Base-by-base conservation (phyloP, 2,329 filamentous ascomycete genomes). In the Xylariaceae sp. region DNA sequence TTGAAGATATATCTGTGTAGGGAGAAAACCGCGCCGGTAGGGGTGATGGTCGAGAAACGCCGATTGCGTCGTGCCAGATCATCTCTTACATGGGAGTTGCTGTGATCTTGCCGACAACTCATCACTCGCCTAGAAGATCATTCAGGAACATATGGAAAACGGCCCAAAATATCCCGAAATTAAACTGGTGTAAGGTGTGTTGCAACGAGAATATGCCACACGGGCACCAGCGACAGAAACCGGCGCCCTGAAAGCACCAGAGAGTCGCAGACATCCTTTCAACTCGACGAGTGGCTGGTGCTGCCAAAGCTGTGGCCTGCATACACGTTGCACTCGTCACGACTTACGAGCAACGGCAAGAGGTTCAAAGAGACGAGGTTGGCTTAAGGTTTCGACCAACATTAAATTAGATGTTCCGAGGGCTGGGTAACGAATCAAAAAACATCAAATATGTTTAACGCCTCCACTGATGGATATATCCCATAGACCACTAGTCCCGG, bases 1-100 rank as follows among this genome's bases (percentile, higher is more conserved):
- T 39, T 48, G 5, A 41, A 79, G 76, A 47, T 79, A 81, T 54
- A 72, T 81, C 26, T 80, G 74, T 47, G 79, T 81, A 50, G 78
- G 77, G 34, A 68, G 69, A 46, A 82, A 81, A 48, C 71, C 73
- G 34, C 40, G 64, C 59, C 37, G 51, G 17, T 48, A 44, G 28
- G 15, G 16, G 15, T 24, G 15, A 28, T 21, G 15, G 15, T 19
- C 16, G 31, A 28, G 29, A 12, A 31, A n/a, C 13, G 16, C 23
- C 9, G 12, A 37, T 27, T 32, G 39, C 11, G 11, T 11, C 6
- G 21, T 24, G 21, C 21, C 21, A 24, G 21, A 24, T 11, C 21
- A 11, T 24, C 7, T 24, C 21, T 6, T 11, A 24, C n/a, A 24
- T 11, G 11, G 7, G 21, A 24, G 11, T 24, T n/a, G n/a, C n/a